Evolutionary conservation across 257 asterid species (phyloP), one percentile per base, ranked within the genome.

Genomic region (Ophiorrhiza pumila): DNA sequence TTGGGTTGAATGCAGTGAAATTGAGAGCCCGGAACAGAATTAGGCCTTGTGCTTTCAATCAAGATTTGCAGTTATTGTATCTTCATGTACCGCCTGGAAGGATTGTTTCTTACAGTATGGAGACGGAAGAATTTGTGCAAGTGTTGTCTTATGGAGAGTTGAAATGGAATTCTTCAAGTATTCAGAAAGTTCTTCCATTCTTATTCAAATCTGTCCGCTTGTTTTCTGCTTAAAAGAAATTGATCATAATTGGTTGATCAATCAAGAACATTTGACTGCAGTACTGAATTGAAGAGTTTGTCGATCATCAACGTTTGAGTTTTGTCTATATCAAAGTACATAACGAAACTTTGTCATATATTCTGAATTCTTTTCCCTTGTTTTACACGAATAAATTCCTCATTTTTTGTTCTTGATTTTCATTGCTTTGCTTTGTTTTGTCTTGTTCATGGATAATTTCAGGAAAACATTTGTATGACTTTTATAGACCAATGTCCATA

Each of bases 31-130:
- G 73, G 45, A 29, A 37, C 23, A 15, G 43, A 42, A 34, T 75
- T 23, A 56, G 35, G 59, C 80, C 83, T 4, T 64, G 80, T 22
- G 80, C 77, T 18, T 79, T 79, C 34, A 74, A 79, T 64, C 67
- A 74, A 1, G 83, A 74, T 70, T 78, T 78, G 66, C 77, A 74
- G 46, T 50, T 70, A 25, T 35, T 79, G 39, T 69, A 69, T 70
- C 37, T 79, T 18, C 50, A 55, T 37, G 61, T 70, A 23, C 52
- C 72, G n/a, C 77, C 83, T 5, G 64, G 29, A 17, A 55, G 43
- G 27, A 79, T 79, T 20, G 68, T 39, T 49, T 43, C 77, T 20
- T 79, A 74, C 45, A 79, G 83, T 52, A 53, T 74, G 63, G 83
- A 79, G 50, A 74, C 74, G 23, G 57, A 20, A 20, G 27, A 79